phyloP scores from a whole-genome alignment of 2,329 filamentous ascomycete species.

The Monilinia aucupariae region DNA sequence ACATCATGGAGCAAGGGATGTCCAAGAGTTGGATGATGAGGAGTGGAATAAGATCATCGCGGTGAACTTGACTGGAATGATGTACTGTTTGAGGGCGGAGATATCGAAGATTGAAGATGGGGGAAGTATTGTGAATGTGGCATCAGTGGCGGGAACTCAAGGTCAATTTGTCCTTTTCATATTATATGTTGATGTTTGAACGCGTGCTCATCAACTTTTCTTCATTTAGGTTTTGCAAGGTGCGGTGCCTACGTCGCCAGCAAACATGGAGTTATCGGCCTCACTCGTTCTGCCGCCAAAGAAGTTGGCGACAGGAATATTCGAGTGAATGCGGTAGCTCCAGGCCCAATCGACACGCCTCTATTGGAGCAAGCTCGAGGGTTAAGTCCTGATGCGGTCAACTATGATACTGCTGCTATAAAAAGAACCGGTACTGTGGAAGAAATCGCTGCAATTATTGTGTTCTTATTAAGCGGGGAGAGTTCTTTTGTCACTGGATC shows the following conservation, averaged over 20 bases:
- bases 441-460: slow-evolving; percentile 41
- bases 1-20: slow-evolving; percentile 30
- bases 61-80: slow-evolving; percentile 38
- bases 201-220: slow-evolving; percentile 29
- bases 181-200: neutral
- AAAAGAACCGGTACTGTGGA: slow-evolving; percentile 43
- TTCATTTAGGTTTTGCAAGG: slow-evolving; percentile 30
- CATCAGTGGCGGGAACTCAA: slow-evolving; percentile 46
- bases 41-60: slow-evolving; percentile 39
- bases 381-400: slow-evolving; percentile 18
- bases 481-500: slow-evolving; percentile 31
- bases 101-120: slow-evolving; percentile 38
- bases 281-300: slow-evolving; percentile 36
- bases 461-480: slow-evolving; percentile 41
- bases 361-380: slow-evolving; percentile 39
- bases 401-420: slow-evolving; percentile 38
- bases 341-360: slow-evolving; percentile 46
- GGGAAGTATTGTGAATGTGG: slow-evolving; percentile 38
- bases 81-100: slow-evolving; percentile 39
- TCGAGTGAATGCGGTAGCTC: slow-evolving; percentile 36
- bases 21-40: slow-evolving; percentile 35
- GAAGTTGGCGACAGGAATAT: slow-evolving; percentile 30
- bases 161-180: slow-evolving; percentile 31
- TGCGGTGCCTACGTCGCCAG: slow-evolving; percentile 28
- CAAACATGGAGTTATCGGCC: slow-evolving; percentile 40